A percentile compares a stretch with the other conserved stretches of the same genome.
phyloP scores from a whole-genome alignment of 225 moss, liverwort and hornwort species.

The Antitrichia curtipendula region DNA sequence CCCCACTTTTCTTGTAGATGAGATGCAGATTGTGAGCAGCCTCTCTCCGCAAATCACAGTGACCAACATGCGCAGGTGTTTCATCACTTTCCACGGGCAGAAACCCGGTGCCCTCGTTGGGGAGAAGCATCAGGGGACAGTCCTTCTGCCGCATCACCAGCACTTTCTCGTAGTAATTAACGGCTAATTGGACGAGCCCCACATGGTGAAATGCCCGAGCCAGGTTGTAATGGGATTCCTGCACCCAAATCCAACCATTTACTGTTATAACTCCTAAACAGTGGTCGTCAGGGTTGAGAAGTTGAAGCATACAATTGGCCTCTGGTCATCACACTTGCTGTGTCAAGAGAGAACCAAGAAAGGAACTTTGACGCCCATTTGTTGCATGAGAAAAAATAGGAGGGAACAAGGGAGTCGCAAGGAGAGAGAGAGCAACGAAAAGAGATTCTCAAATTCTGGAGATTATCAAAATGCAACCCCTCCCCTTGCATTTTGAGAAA shows the following conservation, averaged over 20 bases:
- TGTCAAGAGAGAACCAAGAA: neutral
- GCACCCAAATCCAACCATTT: neutral
- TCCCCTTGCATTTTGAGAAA: neutral
- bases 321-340: neutral
- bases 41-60: constrained; percentile 81
- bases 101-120: constrained; percentile 47
- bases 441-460: neutral
- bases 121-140: constrained; percentile 50
- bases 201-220: constrained; percentile 93
- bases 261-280: neutral
- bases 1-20: constrained; percentile 82
- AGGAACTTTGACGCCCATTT: neutral
- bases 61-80: constrained; percentile 17
- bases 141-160: constrained; percentile 52
- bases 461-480: neutral
- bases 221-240: constrained; percentile 93
- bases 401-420: neutral
- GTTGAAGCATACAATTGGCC: neutral
- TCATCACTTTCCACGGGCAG: constrained; percentile 11
- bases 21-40: constrained; percentile 92
- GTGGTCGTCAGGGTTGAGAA: neutral
- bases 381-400: neutral
- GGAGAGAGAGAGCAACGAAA: neutral
- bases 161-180: constrained; percentile 87
- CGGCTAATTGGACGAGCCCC: constrained; percentile 77